Evolutionary conservation across 441 rosid species (phyloP), one percentile per base, ranked within the genome.

Genomic region (Pelargonium cotyledonis): DNA sequence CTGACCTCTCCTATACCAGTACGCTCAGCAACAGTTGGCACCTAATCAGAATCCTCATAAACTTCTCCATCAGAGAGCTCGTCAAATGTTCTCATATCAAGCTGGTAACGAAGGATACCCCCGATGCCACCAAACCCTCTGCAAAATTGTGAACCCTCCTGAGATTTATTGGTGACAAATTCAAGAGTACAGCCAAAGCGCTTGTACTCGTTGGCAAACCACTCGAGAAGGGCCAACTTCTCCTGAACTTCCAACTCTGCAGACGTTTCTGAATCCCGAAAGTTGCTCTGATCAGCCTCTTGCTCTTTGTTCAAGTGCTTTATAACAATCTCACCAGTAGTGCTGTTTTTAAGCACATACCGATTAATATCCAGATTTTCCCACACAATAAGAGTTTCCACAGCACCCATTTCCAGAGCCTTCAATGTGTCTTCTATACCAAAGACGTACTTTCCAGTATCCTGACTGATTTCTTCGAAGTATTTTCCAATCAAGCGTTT

Each of bases 101-200:
- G 61, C 10, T 65, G 73, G 70, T 69, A 57, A 23, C 66, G 67
- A 15, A 69, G 73, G 60, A 74, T 65, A 7, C 73, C 73, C 23
- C 77, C 73, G 23, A 65, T 69, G 40, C 77, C 73, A 44, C 77
- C 73, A 65, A 65, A 74, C 5, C 77, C 77, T 19, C 63, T 65
- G 49, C 69, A 74, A 51, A 74, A 74, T 55, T 74, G 63, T 18
- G 72, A 73, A 4, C 76, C 72, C 55, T 73, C 76, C 57, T 62
- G 68, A 6, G 76, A 68, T 40, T 63, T 68, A 16, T 73, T 41
- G 5, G 72, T 63, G 14, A 73, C 68, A 51, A 73, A 60, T 21
- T 73, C 72, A 8, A 73, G 68, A 5, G 65, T 29, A 26, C 76
- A 68, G 29, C 69, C 66, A 43, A 65, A 72, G 12, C 35, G 65